These are phyloP conservation scores for Macrolepiota dolichaula DNA, from an alignment of 768 basidiomycete species.

Conservation along the genomic window DNA sequence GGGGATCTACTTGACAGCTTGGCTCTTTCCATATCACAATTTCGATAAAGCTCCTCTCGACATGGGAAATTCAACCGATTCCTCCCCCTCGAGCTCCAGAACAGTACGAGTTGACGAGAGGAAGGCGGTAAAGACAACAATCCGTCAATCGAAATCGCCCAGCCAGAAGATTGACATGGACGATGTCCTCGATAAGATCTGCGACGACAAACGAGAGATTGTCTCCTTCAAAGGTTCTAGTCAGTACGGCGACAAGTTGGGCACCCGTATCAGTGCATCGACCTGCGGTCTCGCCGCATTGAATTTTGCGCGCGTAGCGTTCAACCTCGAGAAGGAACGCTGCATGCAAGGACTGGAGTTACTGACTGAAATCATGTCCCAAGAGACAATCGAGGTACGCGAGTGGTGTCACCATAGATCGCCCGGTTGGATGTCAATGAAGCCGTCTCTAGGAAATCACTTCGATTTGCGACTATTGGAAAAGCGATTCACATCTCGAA, in stretches of 20 bases:
- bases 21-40: neutral
- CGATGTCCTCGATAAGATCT: conserved; percentile 15
- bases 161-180: neutral
- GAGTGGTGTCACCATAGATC: neutral
- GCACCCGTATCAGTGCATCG: conserved; percentile 30
- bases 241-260: conserved; percentile 45
- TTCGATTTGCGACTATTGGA: conserved; percentile 56
- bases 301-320: conserved; percentile 54
- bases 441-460: conserved; percentile 44
- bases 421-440: neutral
- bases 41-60: neutral
- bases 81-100: neutral
- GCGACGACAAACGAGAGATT: conserved; percentile 30
- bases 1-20: no score
- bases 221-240: conserved; percentile 50
- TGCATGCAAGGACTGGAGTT: conserved; percentile 9
- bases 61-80: neutral
- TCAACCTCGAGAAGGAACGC: conserved; percentile 29
- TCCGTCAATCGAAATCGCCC: neutral
- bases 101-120: neutral
- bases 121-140: neutral
- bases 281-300: conserved; percentile 67
- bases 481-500: conserved; percentile 10
- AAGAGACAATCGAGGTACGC: conserved; percentile 14
- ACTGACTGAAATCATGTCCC: conserved; percentile 8